phyloP scores from a whole-genome alignment of 1,284 basidiomycete species.

The Cryptococcus hybrid region DNA sequence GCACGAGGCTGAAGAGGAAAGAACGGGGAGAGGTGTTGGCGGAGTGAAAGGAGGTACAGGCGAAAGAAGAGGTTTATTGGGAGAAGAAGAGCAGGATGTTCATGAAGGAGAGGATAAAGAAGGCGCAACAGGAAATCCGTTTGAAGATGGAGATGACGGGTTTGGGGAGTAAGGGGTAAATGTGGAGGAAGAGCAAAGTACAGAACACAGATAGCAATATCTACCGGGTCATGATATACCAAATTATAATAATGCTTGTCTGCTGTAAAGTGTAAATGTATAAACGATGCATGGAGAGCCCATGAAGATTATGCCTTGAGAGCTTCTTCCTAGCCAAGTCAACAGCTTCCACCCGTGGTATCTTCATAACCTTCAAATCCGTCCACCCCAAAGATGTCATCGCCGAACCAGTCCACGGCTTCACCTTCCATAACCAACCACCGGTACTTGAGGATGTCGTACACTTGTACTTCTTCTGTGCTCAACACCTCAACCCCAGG shows the following conservation, averaged over 20 bases:
- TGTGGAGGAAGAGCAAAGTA: conserved; percentile 8
- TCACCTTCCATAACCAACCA: conserved; percentile 44
- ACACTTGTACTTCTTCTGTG: conserved; percentile 68
- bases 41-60: conserved; percentile 24
- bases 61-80: conserved; percentile 36
- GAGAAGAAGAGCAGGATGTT: conserved; percentile 24
- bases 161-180: conserved; percentile 31
- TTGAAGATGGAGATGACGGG: conserved; percentile 24
- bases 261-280: not conserved
- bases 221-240: not conserved
- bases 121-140: conserved; percentile 20
- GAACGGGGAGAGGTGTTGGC: conserved; percentile 23
- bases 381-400: conserved; percentile 30
- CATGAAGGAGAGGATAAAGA: conserved; percentile 18
- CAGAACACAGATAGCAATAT: not conserved
- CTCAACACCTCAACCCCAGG: conserved; percentile 61
- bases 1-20: conserved; percentile 19
- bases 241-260: not conserved
- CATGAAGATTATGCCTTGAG: not conserved
- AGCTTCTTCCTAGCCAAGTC: not conserved
- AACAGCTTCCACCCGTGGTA: not conserved
- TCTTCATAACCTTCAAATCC: no score
- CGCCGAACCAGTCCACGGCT: conserved; percentile 53
- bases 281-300: no score
- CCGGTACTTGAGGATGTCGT: conserved; percentile 71